Base-by-base conservation (phyloP, 2,329 filamentous ascomycete species). In the Venturia nashicola region DNA sequence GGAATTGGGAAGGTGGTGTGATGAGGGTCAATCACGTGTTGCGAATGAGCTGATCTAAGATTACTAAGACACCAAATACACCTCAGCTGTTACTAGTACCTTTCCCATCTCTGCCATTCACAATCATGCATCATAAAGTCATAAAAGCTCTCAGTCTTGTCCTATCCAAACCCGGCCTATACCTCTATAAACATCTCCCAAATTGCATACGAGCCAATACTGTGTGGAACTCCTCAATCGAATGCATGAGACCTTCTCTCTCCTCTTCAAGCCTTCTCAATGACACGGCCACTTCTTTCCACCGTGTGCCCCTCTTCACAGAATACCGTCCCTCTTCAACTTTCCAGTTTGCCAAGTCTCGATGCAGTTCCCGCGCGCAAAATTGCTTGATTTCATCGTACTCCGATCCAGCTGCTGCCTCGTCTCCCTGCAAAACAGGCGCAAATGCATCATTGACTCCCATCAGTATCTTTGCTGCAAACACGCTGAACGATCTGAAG, bases 291-390 rank as follows among this genome's bases (percentile, higher is more conserved):
- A 83, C 72, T 65, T 80, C 78, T 65, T 76, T 78, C 18, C 74
- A 76, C 12, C 72, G 73, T 48, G 76, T 75, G 1, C 77, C 77
- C 18, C 77, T 72, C 27, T 76, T 75, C 40, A 83, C 76, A 68
- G 76, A 82, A 66, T 82, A 78, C 61, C 64, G 74, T 1, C 72
- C 75, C 39, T 75, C 72, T 61, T 76, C 73, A 8, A 69, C 67
- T 27, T 76, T 76, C 82, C 82, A 84, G 42, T 77, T 78, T 0
- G 72, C 72, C 20, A 84, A 68, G 48, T 76, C 76, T 0, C 76
- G 70, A 43, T 74, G 69, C 3, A 84, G 68, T 34, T 80, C 78
- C 42, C 75, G 75, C 2, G 71, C 71, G 48, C 68, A 72, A 59
- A 74, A 74, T 1, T 68, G 51, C 0, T 71, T 63, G 3, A 68